Conservation (phyloP, 2,329 filamentous ascomycete species). For the Fusarium pseudonygamai region DNA sequence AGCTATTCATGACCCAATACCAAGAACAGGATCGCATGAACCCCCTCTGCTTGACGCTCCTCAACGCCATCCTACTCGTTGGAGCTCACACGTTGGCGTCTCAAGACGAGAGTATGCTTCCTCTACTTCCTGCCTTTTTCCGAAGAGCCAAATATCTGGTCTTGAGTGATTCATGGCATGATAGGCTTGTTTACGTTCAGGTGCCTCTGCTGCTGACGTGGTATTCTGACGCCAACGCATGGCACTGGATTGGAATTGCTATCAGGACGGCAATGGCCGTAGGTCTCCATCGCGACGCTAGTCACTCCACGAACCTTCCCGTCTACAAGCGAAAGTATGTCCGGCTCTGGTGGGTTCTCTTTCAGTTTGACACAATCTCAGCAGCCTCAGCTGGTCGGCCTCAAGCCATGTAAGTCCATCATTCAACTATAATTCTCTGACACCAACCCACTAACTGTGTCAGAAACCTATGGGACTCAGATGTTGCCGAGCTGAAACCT, state of each 20-base stretch:
- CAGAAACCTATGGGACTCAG: background rate
- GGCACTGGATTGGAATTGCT: constrained; percentile 19
- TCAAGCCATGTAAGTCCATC: background rate
- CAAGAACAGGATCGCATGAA: background rate
- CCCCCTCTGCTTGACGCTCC: constrained; percentile 2
- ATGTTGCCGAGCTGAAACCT: background rate
- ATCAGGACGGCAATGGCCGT: constrained; percentile 10
- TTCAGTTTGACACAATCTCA: constrained; percentile 13
- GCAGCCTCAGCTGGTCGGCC: constrained; percentile 4
- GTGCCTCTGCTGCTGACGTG: background rate
- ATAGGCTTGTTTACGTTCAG: constrained; percentile 4
- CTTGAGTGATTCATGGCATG: background rate
- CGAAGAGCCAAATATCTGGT: background rate
- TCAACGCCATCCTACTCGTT: constrained; percentile 6
- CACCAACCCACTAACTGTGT: background rate
- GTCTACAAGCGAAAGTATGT: constrained; percentile 8
- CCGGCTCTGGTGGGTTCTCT: constrained; percentile 13
- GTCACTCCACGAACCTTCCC: background rate
- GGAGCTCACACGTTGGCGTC: constrained; percentile 8
- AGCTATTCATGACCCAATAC: constrained; percentile 15
- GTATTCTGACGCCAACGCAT: constrained; percentile 10
- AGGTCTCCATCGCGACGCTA: constrained; percentile 1
- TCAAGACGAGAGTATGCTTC: background rate
- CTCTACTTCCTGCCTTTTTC: background rate
- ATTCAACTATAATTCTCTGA: rapidly evolving